Evolutionary conservation across 345 rosid genomes (phyloP).

Genomic region (Lepidium africanum): DNA sequence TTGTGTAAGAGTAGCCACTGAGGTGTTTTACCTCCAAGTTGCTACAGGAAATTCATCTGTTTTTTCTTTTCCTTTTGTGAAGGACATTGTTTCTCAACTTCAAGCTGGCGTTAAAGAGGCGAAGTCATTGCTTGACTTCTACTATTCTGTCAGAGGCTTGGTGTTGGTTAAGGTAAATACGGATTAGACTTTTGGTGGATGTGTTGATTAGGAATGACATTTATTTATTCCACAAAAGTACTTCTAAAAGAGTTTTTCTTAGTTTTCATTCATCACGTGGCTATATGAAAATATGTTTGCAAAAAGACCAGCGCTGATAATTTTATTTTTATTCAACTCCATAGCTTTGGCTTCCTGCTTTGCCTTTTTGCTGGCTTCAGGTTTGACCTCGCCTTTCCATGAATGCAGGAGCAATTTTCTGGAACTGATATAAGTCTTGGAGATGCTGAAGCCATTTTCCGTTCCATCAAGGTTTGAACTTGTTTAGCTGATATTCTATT

Average conservation of each 20-base stretch:
- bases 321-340: not conserved
- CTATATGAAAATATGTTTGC: not conserved
- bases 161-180: slow-evolving; percentile 71
- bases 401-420: slow-evolving; percentile 56
- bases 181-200: slow-evolving; percentile 1
- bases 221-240: not conserved
- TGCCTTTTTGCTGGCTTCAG: not conserved
- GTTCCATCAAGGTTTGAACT: slow-evolving; percentile 71
- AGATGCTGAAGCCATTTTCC: slow-evolving; percentile 70
- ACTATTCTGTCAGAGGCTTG: slow-evolving; percentile 67
- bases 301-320: not conserved
- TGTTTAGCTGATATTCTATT: slow-evolving; percentile 1
- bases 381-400: not conserved
- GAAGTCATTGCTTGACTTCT: slow-evolving; percentile 64
- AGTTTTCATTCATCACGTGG: not conserved
- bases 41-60: not conserved
- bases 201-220: not conserved
- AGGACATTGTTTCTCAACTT: slow-evolving; percentile 62
- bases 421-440: slow-evolving; percentile 51
- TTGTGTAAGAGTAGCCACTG: too few relatives aligned
- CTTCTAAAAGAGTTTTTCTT: not conserved
- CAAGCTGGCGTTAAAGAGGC: slow-evolving; percentile 56
- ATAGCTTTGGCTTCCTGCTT: not conserved
- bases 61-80: slow-evolving; percentile 10
- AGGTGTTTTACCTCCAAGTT: not conserved